Conservation (phyloP, 2,329 filamentous ascomycete species). For the Penicillium sp. region DNA sequence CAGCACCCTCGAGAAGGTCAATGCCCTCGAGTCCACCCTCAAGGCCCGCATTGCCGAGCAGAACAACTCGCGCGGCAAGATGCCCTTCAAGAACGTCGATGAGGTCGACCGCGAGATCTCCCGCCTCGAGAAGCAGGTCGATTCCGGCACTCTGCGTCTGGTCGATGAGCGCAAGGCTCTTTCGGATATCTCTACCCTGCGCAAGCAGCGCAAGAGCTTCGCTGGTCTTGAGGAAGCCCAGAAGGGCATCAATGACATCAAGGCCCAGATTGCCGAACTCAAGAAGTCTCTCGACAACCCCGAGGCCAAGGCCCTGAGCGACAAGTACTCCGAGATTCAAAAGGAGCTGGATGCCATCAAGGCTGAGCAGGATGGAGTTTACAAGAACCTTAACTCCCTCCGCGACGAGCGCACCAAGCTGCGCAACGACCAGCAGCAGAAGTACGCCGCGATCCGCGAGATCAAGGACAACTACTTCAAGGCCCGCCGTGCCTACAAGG, state of each 20-base stretch:
- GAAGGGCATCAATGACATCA: slow-evolving; percentile 87
- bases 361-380: slow-evolving; percentile 87
- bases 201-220: slow-evolving; percentile 92
- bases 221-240: slow-evolving; percentile 81
- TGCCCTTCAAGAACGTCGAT: slow-evolving; percentile 84
- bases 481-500: slow-evolving; percentile 78
- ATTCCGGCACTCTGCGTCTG: slow-evolving; percentile 88
- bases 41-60: slow-evolving; percentile 85
- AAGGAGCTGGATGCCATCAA: slow-evolving; percentile 89
- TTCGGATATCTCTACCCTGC: slow-evolving; percentile 77
- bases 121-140: slow-evolving; percentile 81
- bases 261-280: slow-evolving; percentile 84
- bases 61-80: slow-evolving; percentile 80
- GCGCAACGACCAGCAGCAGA: slow-evolving; percentile 84
- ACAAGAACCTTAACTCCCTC: slow-evolving; percentile 83
- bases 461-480: slow-evolving; percentile 89
- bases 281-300: slow-evolving; percentile 90
- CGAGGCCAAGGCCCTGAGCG: slow-evolving; percentile 84
- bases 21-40: slow-evolving; percentile 86
- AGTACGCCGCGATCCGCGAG: slow-evolving; percentile 79
- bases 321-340: slow-evolving; percentile 84
- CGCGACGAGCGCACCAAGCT: slow-evolving; percentile 85
- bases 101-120: slow-evolving; percentile 86
- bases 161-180: slow-evolving; percentile 97
- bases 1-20: slow-evolving; percentile 85